These are phyloP conservation scores for Uromyces viciae-fabae DNA, from an alignment of 1,284 basidiomycete genomes.

Conservation along the genomic window DNA sequence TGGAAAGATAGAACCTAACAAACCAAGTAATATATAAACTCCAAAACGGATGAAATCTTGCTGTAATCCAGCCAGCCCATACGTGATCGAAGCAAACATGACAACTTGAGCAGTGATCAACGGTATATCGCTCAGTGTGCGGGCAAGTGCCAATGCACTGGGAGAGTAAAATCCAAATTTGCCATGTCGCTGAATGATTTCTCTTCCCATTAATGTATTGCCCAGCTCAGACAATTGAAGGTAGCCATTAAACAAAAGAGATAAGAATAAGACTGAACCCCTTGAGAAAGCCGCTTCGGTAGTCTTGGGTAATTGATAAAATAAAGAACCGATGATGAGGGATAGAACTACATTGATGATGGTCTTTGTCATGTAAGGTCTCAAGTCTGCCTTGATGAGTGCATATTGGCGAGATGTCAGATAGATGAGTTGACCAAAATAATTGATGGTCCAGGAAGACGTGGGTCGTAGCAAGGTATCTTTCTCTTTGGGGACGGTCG, in stretches of 20 bases:
- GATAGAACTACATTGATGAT: constrained; percentile 50
- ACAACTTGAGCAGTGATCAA: constrained; percentile 50
- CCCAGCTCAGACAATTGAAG: constrained; percentile 50
- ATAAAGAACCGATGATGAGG: constrained; percentile 50
- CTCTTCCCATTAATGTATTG: constrained; percentile 49
- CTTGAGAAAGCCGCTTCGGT: constrained; percentile 49
- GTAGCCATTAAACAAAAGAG: constrained; percentile 51
- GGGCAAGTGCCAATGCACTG: constrained; percentile 49
- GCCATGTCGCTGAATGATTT: constrained; percentile 50
- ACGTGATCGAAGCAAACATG: constrained; percentile 51
- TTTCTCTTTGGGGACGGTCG: constrained; percentile 28
- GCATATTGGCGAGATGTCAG: constrained; percentile 50
- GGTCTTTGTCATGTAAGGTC: constrained; percentile 50
- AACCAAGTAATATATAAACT: constrained; percentile 24
- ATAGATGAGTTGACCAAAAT: constrained; percentile 47
- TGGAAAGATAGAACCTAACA: no score
- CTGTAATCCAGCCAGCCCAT: constrained; percentile 50
- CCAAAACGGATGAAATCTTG: constrained; percentile 41
- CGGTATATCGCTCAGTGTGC: constrained; percentile 51
- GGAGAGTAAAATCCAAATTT: constrained; percentile 52
- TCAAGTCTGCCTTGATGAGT: constrained; percentile 50
- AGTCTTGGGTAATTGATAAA: constrained; percentile 48
- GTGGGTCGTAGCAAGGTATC: constrained; percentile 34
- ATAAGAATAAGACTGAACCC: constrained; percentile 49
- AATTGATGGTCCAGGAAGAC: constrained; percentile 50